Evolutionary conservation across 306 rosid genomes (phyloP).

Genomic region (Trifolium repens): DNA sequence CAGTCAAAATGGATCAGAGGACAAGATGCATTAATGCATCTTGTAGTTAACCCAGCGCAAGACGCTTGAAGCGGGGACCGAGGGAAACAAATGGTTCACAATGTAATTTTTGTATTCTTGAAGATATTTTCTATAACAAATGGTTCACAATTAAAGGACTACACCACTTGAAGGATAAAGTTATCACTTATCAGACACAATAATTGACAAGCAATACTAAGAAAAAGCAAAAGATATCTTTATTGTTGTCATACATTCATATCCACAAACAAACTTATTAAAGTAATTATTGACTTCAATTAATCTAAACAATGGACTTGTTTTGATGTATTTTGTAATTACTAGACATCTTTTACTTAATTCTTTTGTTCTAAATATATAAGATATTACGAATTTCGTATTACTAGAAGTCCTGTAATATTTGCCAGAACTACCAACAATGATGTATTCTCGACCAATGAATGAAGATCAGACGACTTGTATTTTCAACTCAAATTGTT

Average conservation of each 20-base stretch:
- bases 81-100: too few relatives aligned
- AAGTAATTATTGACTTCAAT: slow-evolving; percentile 19
- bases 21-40: too few relatives aligned
- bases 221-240: slow-evolving; percentile 30
- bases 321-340: background rate
- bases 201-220: background rate
- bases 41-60: too few relatives aligned
- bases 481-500: background rate
- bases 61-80: too few relatives aligned
- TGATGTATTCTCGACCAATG: background rate
- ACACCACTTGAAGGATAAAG: slow-evolving; percentile 14
- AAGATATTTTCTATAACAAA: background rate
- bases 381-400: too few relatives aligned
- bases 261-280: background rate
- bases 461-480: background rate
- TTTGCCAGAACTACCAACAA: too few relatives aligned
- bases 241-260: slow-evolving; percentile 23
- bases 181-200: slow-evolving; percentile 1
- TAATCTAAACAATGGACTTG: background rate
- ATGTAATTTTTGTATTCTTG: background rate
- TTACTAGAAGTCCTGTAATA: too few relatives aligned
- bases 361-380: background rate
- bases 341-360: background rate
- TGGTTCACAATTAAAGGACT: slow-evolving; percentile 17
- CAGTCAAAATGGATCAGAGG: too few relatives aligned